Evolutionary conservation across 2,329 filamentous ascomycete species (phyloP).

Genomic region (Aspergillus quadricinctus): DNA sequence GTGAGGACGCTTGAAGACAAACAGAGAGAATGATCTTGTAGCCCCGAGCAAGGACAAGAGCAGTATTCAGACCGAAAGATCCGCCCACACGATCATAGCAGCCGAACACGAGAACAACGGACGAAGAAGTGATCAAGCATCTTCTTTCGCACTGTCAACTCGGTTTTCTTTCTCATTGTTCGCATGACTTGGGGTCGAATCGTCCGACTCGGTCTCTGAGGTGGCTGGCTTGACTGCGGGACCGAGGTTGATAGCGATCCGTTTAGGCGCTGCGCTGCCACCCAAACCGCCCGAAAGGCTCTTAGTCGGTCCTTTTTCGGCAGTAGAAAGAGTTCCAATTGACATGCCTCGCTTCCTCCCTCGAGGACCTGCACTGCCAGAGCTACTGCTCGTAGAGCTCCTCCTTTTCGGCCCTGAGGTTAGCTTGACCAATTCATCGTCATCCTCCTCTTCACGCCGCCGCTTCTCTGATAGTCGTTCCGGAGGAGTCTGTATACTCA

Average conservation of each 20-base stretch:
- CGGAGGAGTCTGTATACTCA: constrained; percentile 47
- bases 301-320: constrained; percentile 23
- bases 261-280: constrained; percentile 27
- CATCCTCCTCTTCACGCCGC: constrained; percentile 79
- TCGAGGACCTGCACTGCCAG: constrained; percentile 28
- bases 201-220: constrained; percentile 12
- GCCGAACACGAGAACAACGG: constrained; percentile 3
- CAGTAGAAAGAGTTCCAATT: constrained; percentile 19
- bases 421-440: constrained; percentile 85
- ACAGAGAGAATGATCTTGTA: constrained; percentile 10
- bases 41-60: constrained; percentile 5
- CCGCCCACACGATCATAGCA: constrained; percentile 1
- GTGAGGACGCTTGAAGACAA: constrained; percentile 16
- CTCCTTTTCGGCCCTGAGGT: constrained; percentile 49
- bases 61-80: background rate
- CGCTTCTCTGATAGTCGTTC: constrained; percentile 86
- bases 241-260: constrained; percentile 39
- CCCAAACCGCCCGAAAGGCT: constrained; percentile 12
- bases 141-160: constrained; percentile 20
- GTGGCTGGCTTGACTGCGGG: constrained; percentile 20
- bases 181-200: constrained; percentile 15
- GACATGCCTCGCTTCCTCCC: constrained; percentile 32
- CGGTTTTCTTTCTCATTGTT: constrained; percentile 30
- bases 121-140: constrained; percentile 8
- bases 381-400: constrained; percentile 38